These are phyloP conservation scores for Ramaria sp. DNA, from an alignment of 768 basidiomycete species.

Conservation along the genomic window DNA sequence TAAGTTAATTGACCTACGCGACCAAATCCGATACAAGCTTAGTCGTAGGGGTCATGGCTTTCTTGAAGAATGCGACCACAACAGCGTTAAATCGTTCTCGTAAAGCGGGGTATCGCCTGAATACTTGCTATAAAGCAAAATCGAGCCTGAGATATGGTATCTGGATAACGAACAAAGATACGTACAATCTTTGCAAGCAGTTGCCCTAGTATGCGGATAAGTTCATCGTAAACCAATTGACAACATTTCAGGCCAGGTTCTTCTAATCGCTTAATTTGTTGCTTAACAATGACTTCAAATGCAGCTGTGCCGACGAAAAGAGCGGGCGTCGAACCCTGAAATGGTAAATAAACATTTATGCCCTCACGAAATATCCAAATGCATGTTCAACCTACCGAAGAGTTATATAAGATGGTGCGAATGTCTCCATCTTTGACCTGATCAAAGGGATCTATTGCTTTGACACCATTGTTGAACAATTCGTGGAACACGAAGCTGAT, in stretches of 20 bases:
- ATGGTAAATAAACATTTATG: not conserved
- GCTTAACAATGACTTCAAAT: constrained; percentile 98
- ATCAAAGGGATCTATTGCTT: constrained; percentile 95
- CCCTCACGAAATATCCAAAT: not conserved
- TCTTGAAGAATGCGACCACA: constrained; percentile 96
- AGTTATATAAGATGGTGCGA: constrained; percentile 91
- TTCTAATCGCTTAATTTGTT: constrained; percentile 95
- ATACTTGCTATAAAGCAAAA: constrained; percentile 58
- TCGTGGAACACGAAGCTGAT: constrained; percentile 99
- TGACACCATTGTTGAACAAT: constrained; percentile 93
- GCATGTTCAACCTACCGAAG: constrained; percentile 57
- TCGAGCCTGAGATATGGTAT: not conserved
- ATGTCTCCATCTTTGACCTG: constrained; percentile 99
- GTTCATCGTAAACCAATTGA: constrained; percentile 91
- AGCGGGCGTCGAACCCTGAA: constrained; percentile 86
- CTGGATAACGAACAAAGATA: constrained; percentile 11
- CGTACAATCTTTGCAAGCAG: constrained; percentile 81
- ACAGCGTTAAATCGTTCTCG: constrained; percentile 92
- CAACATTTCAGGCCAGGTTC: constrained; percentile 92
- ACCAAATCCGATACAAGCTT: constrained; percentile 93
- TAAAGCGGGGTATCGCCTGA: constrained; percentile 94
- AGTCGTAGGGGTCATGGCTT: constrained; percentile 84
- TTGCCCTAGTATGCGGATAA: constrained; percentile 91
- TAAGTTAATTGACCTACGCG: constrained; percentile 40
- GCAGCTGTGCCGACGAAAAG: constrained; percentile 95